Evolutionary conservation across 148 eudicot species (phyloP).

Genomic region (Camellia granthamiana): DNA sequence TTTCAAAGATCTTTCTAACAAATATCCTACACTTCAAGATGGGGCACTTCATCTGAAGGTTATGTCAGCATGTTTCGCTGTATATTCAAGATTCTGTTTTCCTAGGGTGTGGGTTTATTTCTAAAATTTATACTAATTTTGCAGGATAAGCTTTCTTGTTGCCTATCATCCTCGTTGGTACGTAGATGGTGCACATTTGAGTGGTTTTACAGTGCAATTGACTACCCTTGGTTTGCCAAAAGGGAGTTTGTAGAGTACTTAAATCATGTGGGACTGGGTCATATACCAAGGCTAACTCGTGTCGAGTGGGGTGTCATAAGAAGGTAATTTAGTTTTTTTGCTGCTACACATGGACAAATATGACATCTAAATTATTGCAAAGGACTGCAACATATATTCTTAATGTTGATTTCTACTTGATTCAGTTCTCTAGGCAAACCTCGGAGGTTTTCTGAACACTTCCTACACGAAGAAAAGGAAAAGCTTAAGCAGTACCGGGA

Average conservation of each 20-base stretch:
- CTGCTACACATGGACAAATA: not conserved
- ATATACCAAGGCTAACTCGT: conserved; percentile 88
- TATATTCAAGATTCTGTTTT: not conserved
- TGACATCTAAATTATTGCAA: not conserved
- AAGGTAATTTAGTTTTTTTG: conserved; percentile 52
- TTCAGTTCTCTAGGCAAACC: conserved; percentile 96
- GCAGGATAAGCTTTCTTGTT: conserved; percentile 59
- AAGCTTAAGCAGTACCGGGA: conserved; percentile 85
- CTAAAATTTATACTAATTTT: conserved; percentile 6
- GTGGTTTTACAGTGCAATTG: conserved; percentile 98
- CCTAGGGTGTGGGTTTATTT: not conserved
- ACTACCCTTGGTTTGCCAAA: conserved; percentile 98
- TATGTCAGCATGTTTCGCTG: conserved; percentile 4
- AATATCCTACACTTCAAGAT: conserved; percentile 32
- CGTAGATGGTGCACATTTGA: conserved; percentile 82
- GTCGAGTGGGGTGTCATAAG: conserved; percentile 99
- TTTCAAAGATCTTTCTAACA: conserved; percentile 30
- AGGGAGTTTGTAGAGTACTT: conserved; percentile 96
- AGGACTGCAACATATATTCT: not conserved
- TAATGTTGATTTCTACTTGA: not conserved
- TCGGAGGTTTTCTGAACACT: conserved; percentile 81
- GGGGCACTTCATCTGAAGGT: conserved; percentile 51
- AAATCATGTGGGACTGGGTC: conserved; percentile 93
- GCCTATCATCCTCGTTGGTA: conserved; percentile 48
- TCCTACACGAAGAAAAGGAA: conserved; percentile 82